Conservation (phyloP, 106 monocot genomes). For the Apostasia shenzhenica region DNA sequence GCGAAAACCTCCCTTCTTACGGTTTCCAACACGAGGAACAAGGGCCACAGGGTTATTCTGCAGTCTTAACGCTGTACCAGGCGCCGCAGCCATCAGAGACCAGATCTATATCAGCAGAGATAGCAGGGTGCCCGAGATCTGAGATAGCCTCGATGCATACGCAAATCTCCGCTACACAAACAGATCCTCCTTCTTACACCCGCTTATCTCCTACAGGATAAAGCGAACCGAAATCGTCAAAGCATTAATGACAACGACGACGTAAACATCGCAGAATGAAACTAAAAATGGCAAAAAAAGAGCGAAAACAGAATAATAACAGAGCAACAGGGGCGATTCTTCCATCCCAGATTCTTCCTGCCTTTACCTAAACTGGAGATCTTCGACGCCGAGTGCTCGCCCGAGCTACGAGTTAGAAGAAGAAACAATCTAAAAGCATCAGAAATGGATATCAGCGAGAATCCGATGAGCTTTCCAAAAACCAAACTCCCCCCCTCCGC, state of each 20-base stretch:
- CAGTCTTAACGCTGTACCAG: background rate
- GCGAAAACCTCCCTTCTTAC: background rate
- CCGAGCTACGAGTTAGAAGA: background rate
- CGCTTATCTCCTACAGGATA: background rate
- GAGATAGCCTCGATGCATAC: background rate
- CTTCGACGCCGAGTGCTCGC: background rate
- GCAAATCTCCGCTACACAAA: background rate
- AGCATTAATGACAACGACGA: background rate
- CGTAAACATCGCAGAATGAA: background rate
- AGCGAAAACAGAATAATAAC: background rate
- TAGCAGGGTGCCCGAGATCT: background rate
- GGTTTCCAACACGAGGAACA: background rate
- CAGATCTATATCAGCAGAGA: background rate
- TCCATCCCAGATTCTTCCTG: background rate
- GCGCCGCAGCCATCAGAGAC: background rate
- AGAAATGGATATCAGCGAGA: background rate
- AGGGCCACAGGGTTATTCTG: conserved; percentile 1
- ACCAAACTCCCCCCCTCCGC: background rate
- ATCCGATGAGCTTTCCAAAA: background rate
- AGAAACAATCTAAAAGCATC: background rate
- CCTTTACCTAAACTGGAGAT: background rate
- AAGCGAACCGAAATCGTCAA: too few species aligned
- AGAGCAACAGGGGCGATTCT: background rate
- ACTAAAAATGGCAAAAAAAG: too few species aligned
- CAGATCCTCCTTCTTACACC: background rate